Evolutionary conservation across 345 rosid species (phyloP).

Genomic region (Syzygium aromaticum): DNA sequence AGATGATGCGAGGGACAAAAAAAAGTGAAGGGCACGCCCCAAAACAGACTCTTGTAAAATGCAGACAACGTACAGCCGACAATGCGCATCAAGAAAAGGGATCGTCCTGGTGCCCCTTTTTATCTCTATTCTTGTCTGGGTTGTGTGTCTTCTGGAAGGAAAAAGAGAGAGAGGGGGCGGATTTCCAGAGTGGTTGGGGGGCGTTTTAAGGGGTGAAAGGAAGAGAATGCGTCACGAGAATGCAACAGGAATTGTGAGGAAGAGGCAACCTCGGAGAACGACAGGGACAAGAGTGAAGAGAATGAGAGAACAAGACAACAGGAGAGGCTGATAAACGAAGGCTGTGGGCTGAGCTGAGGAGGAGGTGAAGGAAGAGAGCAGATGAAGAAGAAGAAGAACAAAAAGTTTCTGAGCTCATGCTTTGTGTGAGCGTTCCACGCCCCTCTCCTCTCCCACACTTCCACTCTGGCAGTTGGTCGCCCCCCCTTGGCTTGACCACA

Average conservation of each 20-base stretch:
- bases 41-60: neutral
- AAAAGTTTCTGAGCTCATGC: neutral
- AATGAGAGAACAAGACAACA: neutral
- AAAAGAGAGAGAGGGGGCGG: neutral
- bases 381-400: neutral
- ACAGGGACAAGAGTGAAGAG: neutral
- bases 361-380: accelerated
- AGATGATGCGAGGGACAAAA: neutral
- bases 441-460: neutral
- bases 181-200: too few relatives aligned
- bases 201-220: neutral
- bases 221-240: neutral
- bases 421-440: neutral
- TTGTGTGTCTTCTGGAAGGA: neutral
- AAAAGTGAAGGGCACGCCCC: neutral
- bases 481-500: neutral
- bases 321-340: neutral
- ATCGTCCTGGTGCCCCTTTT: neutral
- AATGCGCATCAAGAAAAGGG: neutral
- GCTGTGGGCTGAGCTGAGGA: neutral
- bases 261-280: neutral
- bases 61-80: neutral
- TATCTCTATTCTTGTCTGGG: neutral
- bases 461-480: neutral
- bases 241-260: neutral